Base-by-base conservation (phyloP, 768 basidiomycete genomes). In the Goffeauzyma gilvescens region DNA sequence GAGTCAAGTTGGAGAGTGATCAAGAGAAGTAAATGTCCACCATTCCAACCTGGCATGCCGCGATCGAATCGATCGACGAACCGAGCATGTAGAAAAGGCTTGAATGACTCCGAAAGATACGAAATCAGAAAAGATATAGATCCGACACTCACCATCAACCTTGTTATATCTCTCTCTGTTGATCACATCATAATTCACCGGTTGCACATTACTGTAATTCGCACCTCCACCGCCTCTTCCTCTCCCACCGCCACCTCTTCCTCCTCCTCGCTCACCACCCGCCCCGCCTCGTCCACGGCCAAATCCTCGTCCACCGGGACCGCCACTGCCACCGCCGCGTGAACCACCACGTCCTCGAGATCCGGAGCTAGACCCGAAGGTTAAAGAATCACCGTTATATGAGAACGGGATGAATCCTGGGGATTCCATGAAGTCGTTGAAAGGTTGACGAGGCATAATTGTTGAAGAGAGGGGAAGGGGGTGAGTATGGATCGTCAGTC, bases 91-190 rank as follows among this genome's bases (percentile, higher is more conserved):
- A n/a, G n/a, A n/a, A n/a, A n/a, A n/a, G n/a, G n/a, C n/a, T n/a
- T n/a, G n/a, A n/a, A n/a, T n/a, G n/a, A n/a, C n/a, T n/a, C n/a
- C n/a, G n/a, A n/a, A n/a, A n/a, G n/a, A n/a, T n/a, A n/a, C n/a
- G n/a, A n/a, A n/a, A 30, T 30, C 28, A n/a, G 18, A 20, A 8
- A 38, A 13, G 8, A 14, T 5, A 5, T 8, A 10, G 5, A 24
- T 22, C 20, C 36, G 20, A 17, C 24, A 46, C 39, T 41, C 21
- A 44, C 47, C 47, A 25, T 44, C 36, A 10, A 44, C 25, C 25
- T 44, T 43, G 14, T 49, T 42, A 26, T 49, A 49, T n/a, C 20
- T 49, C 42, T 49, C 42, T 28, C 24, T 44, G 33, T 49, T 49
- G 20, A 49, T 37, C 9, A 21, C 28, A 7, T 14, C 25, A 34